Conservation (phyloP, 78 protist genomes). For the Goniomonas avonlea region DNA sequence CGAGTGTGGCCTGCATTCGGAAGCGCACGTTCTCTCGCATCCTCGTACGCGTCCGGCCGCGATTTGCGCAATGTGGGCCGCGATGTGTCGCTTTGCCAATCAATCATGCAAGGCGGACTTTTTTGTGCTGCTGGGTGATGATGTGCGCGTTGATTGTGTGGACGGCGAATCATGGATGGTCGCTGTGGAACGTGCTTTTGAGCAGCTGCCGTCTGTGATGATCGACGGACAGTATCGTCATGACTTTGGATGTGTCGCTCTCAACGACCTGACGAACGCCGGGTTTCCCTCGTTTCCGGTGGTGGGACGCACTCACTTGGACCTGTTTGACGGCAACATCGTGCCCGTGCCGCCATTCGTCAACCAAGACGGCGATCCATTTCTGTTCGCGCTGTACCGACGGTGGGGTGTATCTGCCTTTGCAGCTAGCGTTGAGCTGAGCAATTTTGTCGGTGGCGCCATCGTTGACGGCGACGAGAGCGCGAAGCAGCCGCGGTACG, state of each 20-base stretch:
- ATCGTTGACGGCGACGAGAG: neutral
- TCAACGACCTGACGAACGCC: neutral
- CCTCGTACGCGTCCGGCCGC: too few species aligned
- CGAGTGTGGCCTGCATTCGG: too few species aligned
- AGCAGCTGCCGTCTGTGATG: neutral
- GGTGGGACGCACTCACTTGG: neutral
- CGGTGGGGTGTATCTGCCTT: conserved; percentile 14
- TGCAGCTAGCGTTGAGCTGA: neutral
- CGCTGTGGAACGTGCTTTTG: neutral
- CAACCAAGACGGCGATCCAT: conserved; percentile 31
- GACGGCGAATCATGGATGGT: neutral
- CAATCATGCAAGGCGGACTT: too few species aligned
- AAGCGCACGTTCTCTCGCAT: too few species aligned
- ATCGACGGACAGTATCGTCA: too few species aligned
- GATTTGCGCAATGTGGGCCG: too few species aligned
- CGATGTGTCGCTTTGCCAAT: too few species aligned
- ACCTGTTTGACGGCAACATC: neutral
- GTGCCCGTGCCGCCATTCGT: neutral
- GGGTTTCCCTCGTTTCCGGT: conserved; percentile 25
- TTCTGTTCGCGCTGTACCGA: conserved; percentile 15
- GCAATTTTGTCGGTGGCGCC: neutral
- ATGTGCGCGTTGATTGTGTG: neutral
- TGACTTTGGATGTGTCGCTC: conserved; percentile 16
- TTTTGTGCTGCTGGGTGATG: conserved; percentile 19
- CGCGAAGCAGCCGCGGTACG: neutral